Base-by-base conservation (phyloP, 805 yeast genomes). In the Phaffomyces antillensis region DNA sequence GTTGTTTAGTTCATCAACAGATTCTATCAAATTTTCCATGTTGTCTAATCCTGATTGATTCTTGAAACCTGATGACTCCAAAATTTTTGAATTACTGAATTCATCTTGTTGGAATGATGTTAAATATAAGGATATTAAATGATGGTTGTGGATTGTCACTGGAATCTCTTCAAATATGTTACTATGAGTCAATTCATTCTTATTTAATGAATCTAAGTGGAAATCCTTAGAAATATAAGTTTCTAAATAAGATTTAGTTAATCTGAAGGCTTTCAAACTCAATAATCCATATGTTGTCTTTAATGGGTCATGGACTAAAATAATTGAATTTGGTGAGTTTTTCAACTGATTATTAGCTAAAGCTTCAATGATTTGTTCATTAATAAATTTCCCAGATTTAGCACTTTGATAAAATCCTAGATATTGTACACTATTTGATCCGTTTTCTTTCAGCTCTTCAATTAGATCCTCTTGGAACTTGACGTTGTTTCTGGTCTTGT, bases 331-430 rank as follows among this genome's bases (percentile, higher is more conserved):
- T 41, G 76, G 69, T 57, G 77, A 75, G 59, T 70, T 70, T 51
- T 64, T 62, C 50, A 74, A 61, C 65, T 86, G 93, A 59, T 77
- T 77, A 48, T 76, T 76, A 39, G 80, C 76, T 67, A 87, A 72
- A 35, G 80, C 73, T 55, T 87, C 95, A 26, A 88, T 71, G 42
- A 85, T 70, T 44, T 77, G 77, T 44, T 76, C 73, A 48, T 81
- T 79, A 56, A 81, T 76, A 59, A 80, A 81, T 60, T 79, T 79
- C 39, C 93, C 93, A 35, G 84, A 75, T 42, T 71, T 67, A 26
- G 88, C 73, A 37, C 83, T 72, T 59, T 86, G 77, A 67, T 85
- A 87, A 88, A 90, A 87, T 31, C 96, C 96, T 51, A 81, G 76
- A 48, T 81, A 72, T 59, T 81, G 85, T 37, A 79, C 71, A 39